Base-by-base conservation (phyloP, 139 green algal species). In the Coelastrella sp. region DNA sequence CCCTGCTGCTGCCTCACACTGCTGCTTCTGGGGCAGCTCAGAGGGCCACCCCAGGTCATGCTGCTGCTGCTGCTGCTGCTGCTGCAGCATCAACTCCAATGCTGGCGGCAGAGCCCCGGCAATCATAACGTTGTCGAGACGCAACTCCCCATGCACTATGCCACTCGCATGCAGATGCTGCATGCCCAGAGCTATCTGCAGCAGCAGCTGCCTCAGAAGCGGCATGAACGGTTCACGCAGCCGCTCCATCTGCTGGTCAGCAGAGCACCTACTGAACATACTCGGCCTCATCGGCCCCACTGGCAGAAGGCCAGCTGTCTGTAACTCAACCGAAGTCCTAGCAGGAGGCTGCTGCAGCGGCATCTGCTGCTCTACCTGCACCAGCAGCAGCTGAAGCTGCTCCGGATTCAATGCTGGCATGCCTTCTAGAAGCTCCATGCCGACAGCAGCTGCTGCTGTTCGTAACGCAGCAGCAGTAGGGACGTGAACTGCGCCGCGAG, bases 111-210 rank as follows among this genome's bases (percentile, higher is more conserved):
- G 87, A 56, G 66, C 73, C 0, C 70, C 88, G 0, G 81, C 66
- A 14, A 95, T 84, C 86, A 95, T 91, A 6, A 95, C 76, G 15
- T 95, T 95, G 61, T 93, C 89, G 7, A 89, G 68, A 22, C 92
- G 82, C 63, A 95, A 72, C 88, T 95, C 92, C 4, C 92, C 92
- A 66, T 95, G 92, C 7, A 93, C 17, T 6, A 95, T 78, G 6
- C 92, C 91, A 15, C 89, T 63, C 0, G 74, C 63, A 74, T 95
- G 92, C 7, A 95, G 91, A 17, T 86, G 74, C 24, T 83, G 59
- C 82, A 93, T 91, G 17, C 89, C 92, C 0, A 85, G 58, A 0
- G 90, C 92, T 6, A 94, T 74, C 49, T 94, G 92, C 58, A 91
- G 79, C 72, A 94, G 73, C 82, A 94, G 85, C 63, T 82, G 60